Conservation (phyloP, 208 protist genomes). For the Crithidia mellificae region DNA sequence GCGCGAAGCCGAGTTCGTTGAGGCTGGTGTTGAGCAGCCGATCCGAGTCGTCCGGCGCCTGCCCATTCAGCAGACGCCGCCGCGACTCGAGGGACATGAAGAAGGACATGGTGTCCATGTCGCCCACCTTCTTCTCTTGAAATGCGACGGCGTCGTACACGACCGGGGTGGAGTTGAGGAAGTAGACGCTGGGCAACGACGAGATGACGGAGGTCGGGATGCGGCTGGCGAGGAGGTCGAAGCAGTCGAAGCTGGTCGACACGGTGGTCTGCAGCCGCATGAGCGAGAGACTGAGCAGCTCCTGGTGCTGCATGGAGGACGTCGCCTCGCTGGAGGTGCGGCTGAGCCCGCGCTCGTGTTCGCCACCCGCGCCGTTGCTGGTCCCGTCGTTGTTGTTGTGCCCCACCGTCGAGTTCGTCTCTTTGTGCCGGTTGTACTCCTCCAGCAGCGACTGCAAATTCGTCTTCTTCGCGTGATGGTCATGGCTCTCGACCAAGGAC, state of each 20-base stretch:
- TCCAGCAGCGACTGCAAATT: constrained; percentile 12
- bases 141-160: constrained; percentile 29
- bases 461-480: constrained; percentile 2
- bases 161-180: constrained; percentile 30
- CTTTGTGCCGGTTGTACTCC: constrained; percentile 9
- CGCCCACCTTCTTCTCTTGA: constrained; percentile 32
- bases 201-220: constrained; percentile 37
- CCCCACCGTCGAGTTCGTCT: neutral
- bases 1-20: constrained; percentile 3
- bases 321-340: neutral
- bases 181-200: constrained; percentile 32
- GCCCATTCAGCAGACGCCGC: constrained; percentile 33
- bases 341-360: neutral
- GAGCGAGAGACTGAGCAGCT: constrained; percentile 30
- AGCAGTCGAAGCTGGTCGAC: constrained; percentile 52
- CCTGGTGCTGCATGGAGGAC: constrained; percentile 8
- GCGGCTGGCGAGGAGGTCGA: constrained; percentile 36
- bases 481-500: constrained; percentile 11
- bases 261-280: constrained; percentile 39
- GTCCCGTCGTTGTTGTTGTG: neutral
- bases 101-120: constrained; percentile 33
- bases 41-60: constrained; percentile 1
- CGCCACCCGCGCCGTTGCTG: neutral
- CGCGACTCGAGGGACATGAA: constrained; percentile 49
- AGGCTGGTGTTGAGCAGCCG: neutral